Evolutionary conservation across 2,329 filamentous ascomycete species (phyloP), one percentile per base, ranked within the genome.

Genomic region (Paradendryphiella salina): DNA sequence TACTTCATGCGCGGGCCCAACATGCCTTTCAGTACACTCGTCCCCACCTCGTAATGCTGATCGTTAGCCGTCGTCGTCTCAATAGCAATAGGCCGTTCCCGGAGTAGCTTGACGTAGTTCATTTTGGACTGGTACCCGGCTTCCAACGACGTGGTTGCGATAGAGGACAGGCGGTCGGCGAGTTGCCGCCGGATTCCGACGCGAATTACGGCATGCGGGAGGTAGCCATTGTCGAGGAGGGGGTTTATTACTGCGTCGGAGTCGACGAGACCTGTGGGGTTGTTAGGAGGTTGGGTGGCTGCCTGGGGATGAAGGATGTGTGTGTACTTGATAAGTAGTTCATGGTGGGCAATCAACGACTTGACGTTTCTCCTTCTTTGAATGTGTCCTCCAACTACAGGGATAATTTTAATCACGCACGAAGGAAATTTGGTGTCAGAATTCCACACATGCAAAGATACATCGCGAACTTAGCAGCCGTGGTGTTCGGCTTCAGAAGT

Each of bases 1-100:
- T 88, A 89, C 77, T 89, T 89, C 85, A 89, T 88, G 46, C 85
- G 75, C 3, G 84, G 83, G 0, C 86, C 86, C 10, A 89, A 73
- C 68, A 80, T 84, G 21, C 79, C 81, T 21, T 74, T 72, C 33
- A 89, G 70, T 18, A 88, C 82, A 3, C 82, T 83, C 0, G 85
- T 87, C 32, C 83, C 84, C 33, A 89, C 85, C 72, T 89, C 86
- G 65, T 89, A 89, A 71, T 89, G 86, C 76, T 89, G 86, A 61
- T 81, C 75, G 67, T 89, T 88, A 17, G 86, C 85, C 2, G 79
- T 75, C 3, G 77, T 79, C 0, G 85, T 87, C 68, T 86, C 83
- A 59, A 88, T 80, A n/a, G 86, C 86, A 56, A 89, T 88, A 9
- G 85, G 85, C 29, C 80, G 76, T 13, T 73, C 76, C 15, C 83